Conservation (phyloP, 768 basidiomycete species). For the Leccinellum luteum region DNA sequence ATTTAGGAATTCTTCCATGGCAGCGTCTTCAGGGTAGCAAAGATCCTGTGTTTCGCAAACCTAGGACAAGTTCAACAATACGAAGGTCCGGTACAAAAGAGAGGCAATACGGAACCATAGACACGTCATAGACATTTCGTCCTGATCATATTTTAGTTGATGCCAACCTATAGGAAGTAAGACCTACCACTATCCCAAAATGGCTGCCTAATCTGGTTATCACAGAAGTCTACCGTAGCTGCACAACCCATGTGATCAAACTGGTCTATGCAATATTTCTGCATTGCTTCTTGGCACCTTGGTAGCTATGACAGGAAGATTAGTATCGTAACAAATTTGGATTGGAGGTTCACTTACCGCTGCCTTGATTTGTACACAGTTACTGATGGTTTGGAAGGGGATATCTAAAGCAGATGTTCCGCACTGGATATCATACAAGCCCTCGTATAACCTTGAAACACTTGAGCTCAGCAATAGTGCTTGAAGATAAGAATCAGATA, state of each 20-base stretch:
- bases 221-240: constrained; percentile 69
- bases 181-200: constrained; percentile 38
- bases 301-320: constrained; percentile 47
- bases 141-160: constrained; percentile 22
- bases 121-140: constrained; percentile 56
- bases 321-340: not conserved
- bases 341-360: constrained; percentile 38
- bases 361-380: constrained; percentile 50
- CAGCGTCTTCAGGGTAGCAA: constrained; percentile 39
- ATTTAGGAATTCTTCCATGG: constrained; percentile 48
- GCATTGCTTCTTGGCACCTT: constrained; percentile 59
- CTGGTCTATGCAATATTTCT: constrained; percentile 56
- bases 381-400: constrained; percentile 45
- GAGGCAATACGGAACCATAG: constrained; percentile 37
- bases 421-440: constrained; percentile 50
- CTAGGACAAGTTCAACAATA: constrained; percentile 13
- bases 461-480: not conserved
- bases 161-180: not conserved
- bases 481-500: constrained; percentile 4
- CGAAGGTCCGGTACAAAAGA: not conserved
- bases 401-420: constrained; percentile 48
- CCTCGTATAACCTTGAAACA: constrained; percentile 34
- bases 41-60: constrained; percentile 26
- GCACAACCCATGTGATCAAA: constrained; percentile 67
- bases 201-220: constrained; percentile 45